phyloP scores from a whole-genome alignment of 169 alveolate genomes.

The Cryptosporidium andersoni region DNA sequence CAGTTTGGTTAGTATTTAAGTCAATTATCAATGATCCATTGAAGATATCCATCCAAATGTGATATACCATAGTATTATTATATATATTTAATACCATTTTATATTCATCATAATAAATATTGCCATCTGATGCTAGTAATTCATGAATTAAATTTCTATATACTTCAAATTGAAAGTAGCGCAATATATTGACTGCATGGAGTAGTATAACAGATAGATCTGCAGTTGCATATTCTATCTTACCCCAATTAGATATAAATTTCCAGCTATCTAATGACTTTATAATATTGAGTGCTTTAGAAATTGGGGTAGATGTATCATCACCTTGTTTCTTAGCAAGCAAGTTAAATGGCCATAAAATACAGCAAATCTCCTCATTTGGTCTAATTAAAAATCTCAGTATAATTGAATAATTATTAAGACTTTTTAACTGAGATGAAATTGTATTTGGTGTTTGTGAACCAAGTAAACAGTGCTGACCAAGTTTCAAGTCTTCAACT shows the following conservation, averaged over 20 bases:
- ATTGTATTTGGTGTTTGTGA: too few species aligned
- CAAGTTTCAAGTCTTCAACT: not conserved
- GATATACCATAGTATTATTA: slow-evolving; percentile 11
- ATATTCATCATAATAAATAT: slow-evolving; percentile 1
- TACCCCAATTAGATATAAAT: slow-evolving; percentile 53
- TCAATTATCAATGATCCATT: slow-evolving; percentile 46
- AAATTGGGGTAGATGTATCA: slow-evolving; percentile 5
- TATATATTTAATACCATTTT: not conserved
- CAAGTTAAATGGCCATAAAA: slow-evolving; percentile 56
- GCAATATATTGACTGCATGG: slow-evolving; percentile 39
- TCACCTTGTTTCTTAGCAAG: not conserved
- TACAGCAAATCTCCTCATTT: slow-evolving; percentile 50
- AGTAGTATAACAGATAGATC: slow-evolving; percentile 46
- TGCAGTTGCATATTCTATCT: not conserved
- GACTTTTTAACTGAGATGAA: not conserved
- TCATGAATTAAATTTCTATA: slow-evolving; percentile 5
- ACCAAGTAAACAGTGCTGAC: not conserved
- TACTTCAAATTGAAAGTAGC: slow-evolving; percentile 37
- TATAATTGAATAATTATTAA: slow-evolving; percentile 1
- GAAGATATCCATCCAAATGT: slow-evolving; percentile 29
- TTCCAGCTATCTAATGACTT: slow-evolving; percentile 19
- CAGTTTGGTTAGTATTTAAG: not conserved
- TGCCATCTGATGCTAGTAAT: slow-evolving; percentile 5
- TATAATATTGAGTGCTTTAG: slow-evolving; percentile 7
- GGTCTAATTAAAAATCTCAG: slow-evolving; percentile 66